These are phyloP conservation scores for Micromonas commoda DNA, from an alignment of 139 green algal genomes.

Conservation along the genomic window DNA sequence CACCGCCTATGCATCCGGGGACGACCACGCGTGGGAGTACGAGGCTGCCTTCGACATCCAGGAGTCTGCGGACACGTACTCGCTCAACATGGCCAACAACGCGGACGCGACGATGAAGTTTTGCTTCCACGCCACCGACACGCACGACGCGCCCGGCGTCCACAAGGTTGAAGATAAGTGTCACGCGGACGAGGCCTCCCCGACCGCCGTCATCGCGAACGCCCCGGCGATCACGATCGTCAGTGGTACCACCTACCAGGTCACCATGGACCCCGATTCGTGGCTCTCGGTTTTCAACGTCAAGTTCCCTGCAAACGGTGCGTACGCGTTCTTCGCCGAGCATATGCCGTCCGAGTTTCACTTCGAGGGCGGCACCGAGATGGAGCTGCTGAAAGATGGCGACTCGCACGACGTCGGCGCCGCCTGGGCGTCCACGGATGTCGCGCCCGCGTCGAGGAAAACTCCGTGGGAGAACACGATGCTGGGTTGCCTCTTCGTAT, in stretches of 20 bases:
- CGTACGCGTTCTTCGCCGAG: background rate
- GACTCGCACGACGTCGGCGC: constrained; percentile 2
- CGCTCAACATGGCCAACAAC: background rate
- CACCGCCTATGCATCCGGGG: too few relatives aligned
- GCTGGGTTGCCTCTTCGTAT: background rate
- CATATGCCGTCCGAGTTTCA: constrained; percentile 5
- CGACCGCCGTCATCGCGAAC: background rate
- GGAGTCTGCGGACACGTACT: background rate
- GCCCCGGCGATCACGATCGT: background rate
- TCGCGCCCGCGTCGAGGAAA: background rate
- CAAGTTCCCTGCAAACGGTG: background rate
- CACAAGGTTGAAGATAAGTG: background rate
- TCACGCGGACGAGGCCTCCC: background rate
- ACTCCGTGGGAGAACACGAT: background rate
- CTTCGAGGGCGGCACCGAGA: background rate
- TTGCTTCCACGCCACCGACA: background rate
- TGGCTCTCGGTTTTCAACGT: background rate
- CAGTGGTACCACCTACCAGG: background rate
- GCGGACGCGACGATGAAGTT: background rate
- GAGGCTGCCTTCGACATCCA: background rate
- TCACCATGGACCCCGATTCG: background rate
- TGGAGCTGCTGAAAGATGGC: background rate
- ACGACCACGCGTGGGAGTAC: background rate
- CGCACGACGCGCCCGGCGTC: background rate
- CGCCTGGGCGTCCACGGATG: background rate